Base-by-base conservation (phyloP, 148 eudicot species). In the Amaranthus cruentus region DNA sequence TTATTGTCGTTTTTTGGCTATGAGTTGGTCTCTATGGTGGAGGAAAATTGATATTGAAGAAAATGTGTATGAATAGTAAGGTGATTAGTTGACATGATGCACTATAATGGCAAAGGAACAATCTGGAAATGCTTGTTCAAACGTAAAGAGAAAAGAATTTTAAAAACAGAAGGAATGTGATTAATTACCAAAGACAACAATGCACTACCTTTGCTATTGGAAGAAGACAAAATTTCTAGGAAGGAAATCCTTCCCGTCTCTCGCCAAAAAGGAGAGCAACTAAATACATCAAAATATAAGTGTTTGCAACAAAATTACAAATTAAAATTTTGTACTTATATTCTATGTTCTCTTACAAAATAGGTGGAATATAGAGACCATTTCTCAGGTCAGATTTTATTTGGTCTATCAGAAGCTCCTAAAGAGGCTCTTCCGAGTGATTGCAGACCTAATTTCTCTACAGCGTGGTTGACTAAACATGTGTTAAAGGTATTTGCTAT, bases 331-430 rank as follows among this genome's bases (percentile, higher is more conserved):
- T 56, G 28, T 44, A 42, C 28, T 14, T 64, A 21, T 61, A 9
- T 67, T 6, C 44, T 48, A 46, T 66, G 62, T 70, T 74, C 9
- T 13, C 52, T 11, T 54, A 60, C 53, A 58, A 53, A 64, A 58
- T 81, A 95, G 99, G 99, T 95, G 66, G 93, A 91, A 76, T 92
- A 88, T 78, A 83, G 73, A 73, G 99, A 96, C 75, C 96, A 88
- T 75, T 79, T 82, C 71, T 92, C 90, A 6, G 99, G 99, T 68
- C 84, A 90, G 76, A 82, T 79, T 11, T 80, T 73, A 77, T 74
- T 76, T 72, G 97, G 96, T 65, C 73, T 89, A 52, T 94, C 96
- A 18, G 99, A 96, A 83, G 96, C 91, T 51, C 99, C 97, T 38
- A 82, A 86, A 57, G 97, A 96, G 84, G 97, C 97, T 78, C 99